Evolutionary conservation across 1,284 basidiomycete genomes (phyloP).

Genomic region (Ustanciosporium gigantosporum): DNA sequence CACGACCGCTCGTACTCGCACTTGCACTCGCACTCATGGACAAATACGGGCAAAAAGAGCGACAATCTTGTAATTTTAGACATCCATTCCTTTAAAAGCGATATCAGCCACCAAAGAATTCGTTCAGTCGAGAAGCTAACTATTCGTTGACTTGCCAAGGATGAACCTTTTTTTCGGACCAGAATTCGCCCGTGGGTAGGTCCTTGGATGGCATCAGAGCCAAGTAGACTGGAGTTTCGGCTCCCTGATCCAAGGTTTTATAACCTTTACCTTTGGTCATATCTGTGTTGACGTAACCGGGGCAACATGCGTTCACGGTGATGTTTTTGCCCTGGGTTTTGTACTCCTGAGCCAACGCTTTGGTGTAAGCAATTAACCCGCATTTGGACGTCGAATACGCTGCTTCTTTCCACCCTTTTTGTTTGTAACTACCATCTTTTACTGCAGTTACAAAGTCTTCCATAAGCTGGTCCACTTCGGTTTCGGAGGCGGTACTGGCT

Average conservation of each 20-base stretch:
- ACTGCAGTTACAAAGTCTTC: conserved; percentile 45
- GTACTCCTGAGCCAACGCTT: conserved; percentile 41
- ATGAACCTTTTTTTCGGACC: conserved; percentile 19
- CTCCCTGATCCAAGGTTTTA: conserved; percentile 53
- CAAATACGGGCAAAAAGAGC: no score
- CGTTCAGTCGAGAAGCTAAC: neutral
- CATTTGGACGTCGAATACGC: conserved; percentile 54
- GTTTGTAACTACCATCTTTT: conserved; percentile 33
- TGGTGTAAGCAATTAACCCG: conserved; percentile 44
- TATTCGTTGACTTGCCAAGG: conserved; percentile 10
- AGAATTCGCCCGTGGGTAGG: conserved; percentile 35
- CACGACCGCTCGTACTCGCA: no score
- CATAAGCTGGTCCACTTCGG: conserved; percentile 40
- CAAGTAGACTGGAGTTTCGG: conserved; percentile 55
- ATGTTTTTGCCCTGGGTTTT: conserved; percentile 24
- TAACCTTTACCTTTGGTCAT: conserved; percentile 52
- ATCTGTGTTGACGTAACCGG: conserved; percentile 56
- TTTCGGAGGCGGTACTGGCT: conserved; percentile 10
- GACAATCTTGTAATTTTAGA: no score
- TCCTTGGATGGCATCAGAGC: conserved; percentile 40
- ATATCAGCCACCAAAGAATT: no score
- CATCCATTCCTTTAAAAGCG: no score
- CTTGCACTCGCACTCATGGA: no score
- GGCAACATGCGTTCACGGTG: conserved; percentile 51
- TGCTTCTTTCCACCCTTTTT: conserved; percentile 55